These are phyloP conservation scores for Ustanciosporium gigantosporum DNA, from an alignment of 1,284 basidiomycete species.

Conservation along the genomic window DNA sequence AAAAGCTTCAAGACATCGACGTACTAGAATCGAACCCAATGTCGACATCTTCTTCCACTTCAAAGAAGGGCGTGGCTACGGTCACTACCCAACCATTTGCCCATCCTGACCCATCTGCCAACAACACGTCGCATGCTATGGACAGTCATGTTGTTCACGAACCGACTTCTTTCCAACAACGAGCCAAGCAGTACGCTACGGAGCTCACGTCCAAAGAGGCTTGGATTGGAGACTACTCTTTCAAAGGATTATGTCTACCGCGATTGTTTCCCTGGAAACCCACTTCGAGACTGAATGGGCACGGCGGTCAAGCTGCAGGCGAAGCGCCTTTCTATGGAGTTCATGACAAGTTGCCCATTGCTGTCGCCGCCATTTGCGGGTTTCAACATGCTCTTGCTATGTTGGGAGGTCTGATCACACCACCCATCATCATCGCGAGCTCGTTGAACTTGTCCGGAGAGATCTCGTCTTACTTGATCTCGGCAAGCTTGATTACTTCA, in stretches of 20 bases:
- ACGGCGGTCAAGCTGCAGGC: conserved; percentile 4
- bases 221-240: conserved; percentile 51
- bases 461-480: conserved; percentile 77
- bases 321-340: conserved; percentile 50
- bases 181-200: not conserved
- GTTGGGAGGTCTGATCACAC: conserved; percentile 75
- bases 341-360: conserved; percentile 44
- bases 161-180: no score
- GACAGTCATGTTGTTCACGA: no score
- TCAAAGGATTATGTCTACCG: conserved; percentile 41
- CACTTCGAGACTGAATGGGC: conserved; percentile 7
- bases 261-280: conserved; percentile 43
- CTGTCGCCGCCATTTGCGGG: conserved; percentile 41
- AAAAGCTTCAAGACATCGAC: no score
- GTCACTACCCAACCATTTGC: conserved; percentile 33
- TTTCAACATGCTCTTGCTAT: conserved; percentile 79
- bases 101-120: conserved; percentile 13
- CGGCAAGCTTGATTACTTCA: conserved; percentile 72
- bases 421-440: conserved; percentile 70
- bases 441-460: conserved; percentile 53
- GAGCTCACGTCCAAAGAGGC: conserved; percentile 23
- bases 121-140: no score
- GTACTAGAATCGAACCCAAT: no score
- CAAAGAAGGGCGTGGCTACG: no score
- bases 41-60: no score